Evolutionary conservation across 2,329 filamentous ascomycete species (phyloP).

Genomic region (Epichloe baconii): DNA sequence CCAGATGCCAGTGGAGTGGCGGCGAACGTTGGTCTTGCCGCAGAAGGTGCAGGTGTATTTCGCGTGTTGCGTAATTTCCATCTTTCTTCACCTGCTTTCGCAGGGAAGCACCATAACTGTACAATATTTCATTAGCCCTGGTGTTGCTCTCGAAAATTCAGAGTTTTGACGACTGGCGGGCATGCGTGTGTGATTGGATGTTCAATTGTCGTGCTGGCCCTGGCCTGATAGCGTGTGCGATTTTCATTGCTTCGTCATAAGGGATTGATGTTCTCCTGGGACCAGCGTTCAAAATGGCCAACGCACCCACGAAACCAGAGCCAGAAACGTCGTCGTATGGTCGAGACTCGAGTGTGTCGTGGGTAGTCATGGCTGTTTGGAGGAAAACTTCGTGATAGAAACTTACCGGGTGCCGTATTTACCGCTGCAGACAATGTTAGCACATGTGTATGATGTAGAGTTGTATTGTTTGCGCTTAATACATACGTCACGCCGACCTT

Average conservation of each 20-base stretch:
- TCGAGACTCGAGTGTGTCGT: constrained; percentile 3
- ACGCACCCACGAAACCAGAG: not conserved
- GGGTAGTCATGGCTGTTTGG: not conserved
- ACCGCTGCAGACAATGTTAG: constrained; percentile 32
- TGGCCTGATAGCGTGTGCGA: not conserved
- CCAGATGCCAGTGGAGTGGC: constrained; percentile 90
- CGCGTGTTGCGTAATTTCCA: constrained; percentile 98
- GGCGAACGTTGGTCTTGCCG: constrained; percentile 90
- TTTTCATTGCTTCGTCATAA: not conserved
- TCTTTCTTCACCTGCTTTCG: constrained; percentile 97
- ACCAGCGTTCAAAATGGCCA: not conserved
- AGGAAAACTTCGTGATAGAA: not conserved
- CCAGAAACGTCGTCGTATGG: not conserved
- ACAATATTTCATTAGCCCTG: not conserved
- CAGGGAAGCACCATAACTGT: constrained; percentile 97
- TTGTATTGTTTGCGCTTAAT: constrained; percentile 5
- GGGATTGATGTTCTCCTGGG: not conserved
- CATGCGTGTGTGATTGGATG: not conserved
- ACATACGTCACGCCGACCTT: constrained; percentile 85
- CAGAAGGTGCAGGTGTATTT: constrained; percentile 97
- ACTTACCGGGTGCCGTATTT: constrained; percentile 95
- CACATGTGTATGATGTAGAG: constrained; percentile 8
- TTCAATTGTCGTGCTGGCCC: not conserved
- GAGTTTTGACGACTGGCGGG: not conserved
- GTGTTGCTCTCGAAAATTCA: not conserved